Percentiles rank a stretch among this genome's conserved stretches.
Evolutionary conservation across 441 rosid species (phyloP).

Genomic region (Pelargonium cotyledonis): DNA sequence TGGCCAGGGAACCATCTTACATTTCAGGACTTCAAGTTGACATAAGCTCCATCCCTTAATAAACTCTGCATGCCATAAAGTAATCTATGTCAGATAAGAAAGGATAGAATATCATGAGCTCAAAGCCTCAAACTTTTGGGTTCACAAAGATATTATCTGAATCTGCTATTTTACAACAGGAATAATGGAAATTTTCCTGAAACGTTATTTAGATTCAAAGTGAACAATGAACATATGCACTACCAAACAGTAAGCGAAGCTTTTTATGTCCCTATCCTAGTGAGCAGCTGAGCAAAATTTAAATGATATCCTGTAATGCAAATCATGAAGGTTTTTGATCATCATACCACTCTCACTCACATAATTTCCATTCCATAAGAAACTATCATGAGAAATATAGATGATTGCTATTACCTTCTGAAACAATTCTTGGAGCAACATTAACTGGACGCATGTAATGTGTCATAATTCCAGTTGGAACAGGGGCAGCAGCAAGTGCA

Average conservation of each 20-base stretch:
- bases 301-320: background rate
- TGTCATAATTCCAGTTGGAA: constrained; percentile 58
- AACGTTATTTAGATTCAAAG: too few species aligned
- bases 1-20: constrained; percentile 76
- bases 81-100: constrained; percentile 15
- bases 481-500: constrained; percentile 71
- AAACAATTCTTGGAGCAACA: constrained; percentile 71
- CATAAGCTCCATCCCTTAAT: constrained; percentile 70
- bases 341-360: background rate
- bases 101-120: constrained; percentile 10
- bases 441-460: constrained; percentile 86
- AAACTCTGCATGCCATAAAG: constrained; percentile 40
- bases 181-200: too few species aligned
- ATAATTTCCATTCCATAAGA: background rate
- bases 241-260: background rate
- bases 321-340: background rate
- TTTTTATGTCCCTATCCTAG: background rate
- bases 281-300: background rate
- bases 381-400: background rate
- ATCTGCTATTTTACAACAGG: background rate
- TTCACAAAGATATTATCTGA: background rate
- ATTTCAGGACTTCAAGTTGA: constrained; percentile 75
- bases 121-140: background rate
- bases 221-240: background rate
- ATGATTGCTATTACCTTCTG: constrained; percentile 43